Conservation (phyloP, 2,329 filamentous ascomycete genomes). For the Colletotrichum tofieldiae region DNA sequence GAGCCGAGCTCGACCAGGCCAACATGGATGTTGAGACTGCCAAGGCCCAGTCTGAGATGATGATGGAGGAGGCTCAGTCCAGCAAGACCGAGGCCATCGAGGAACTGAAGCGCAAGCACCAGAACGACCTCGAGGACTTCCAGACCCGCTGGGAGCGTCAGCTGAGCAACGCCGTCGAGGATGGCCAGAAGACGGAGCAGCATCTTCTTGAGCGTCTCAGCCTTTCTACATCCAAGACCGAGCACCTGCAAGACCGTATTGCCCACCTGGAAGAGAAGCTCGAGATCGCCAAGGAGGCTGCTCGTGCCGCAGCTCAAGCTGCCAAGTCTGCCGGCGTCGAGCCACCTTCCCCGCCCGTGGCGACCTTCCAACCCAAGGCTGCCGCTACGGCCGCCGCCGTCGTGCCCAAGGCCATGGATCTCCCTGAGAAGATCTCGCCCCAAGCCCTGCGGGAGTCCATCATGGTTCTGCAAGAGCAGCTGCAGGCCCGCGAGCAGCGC, state of each 20-base stretch:
- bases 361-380: conserved; percentile 52
- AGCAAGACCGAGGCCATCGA: conserved; percentile 73
- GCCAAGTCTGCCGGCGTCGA: conserved; percentile 72
- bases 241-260: conserved; percentile 89
- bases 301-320: conserved; percentile 84
- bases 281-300: conserved; percentile 89
- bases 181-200: conserved; percentile 84
- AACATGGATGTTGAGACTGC: conserved; percentile 85
- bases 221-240: conserved; percentile 86
- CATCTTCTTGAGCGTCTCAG: conserved; percentile 86
- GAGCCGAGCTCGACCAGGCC: conserved; percentile 82
- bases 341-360: conserved; percentile 46
- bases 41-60: conserved; percentile 85
- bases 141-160: conserved; percentile 82
- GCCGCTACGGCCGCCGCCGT: conserved; percentile 52
- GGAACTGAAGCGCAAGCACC: conserved; percentile 71
- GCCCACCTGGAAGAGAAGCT: conserved; percentile 90
- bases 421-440: conserved; percentile 90
- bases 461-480: conserved; percentile 94
- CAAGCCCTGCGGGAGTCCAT: conserved; percentile 97
- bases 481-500: conserved; percentile 91
- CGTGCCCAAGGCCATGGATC: conserved; percentile 59
- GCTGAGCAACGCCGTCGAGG: conserved; percentile 82
- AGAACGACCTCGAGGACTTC: conserved; percentile 81
- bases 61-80: conserved; percentile 85